Evolutionary conservation across 2,329 filamentous ascomycete species (phyloP).

Genomic region (Trichophyton verrucosum): DNA sequence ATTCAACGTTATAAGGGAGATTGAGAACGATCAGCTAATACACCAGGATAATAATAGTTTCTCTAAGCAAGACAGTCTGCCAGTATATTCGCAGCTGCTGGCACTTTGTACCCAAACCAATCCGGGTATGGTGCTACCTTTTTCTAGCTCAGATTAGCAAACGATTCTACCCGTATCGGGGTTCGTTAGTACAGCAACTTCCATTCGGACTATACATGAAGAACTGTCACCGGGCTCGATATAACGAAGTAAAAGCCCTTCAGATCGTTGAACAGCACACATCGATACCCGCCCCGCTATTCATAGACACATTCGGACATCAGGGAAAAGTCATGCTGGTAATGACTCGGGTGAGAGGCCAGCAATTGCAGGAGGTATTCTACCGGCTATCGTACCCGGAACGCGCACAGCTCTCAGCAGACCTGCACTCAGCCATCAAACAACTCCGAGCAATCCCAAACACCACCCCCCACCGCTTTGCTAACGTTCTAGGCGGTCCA

Average conservation of each 20-base stretch:
- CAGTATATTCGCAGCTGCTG: not conserved
- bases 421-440: not conserved
- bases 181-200: not conserved
- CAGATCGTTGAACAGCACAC: not conserved
- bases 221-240: not conserved
- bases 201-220: not conserved
- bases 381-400: not conserved
- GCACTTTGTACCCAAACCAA: constrained; percentile 5
- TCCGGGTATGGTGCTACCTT: constrained; percentile 3
- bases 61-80: not conserved
- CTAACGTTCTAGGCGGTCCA: not conserved
- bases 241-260: not conserved
- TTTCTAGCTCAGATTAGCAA: not conserved
- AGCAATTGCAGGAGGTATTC: not conserved
- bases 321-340: not conserved
- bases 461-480: not conserved
- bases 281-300: not conserved
- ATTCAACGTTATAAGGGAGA: not conserved
- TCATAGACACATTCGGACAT: not conserved
- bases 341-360: not conserved
- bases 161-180: not conserved
- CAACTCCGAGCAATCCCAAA: not conserved
- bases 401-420: not conserved
- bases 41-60: not conserved
- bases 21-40: too few relatives aligned